Percentiles rank a stretch among this genome's conserved stretches.
Conservation (phyloP, 2,329 filamentous ascomycete species). For the Talaromyces funiculosus region DNA sequence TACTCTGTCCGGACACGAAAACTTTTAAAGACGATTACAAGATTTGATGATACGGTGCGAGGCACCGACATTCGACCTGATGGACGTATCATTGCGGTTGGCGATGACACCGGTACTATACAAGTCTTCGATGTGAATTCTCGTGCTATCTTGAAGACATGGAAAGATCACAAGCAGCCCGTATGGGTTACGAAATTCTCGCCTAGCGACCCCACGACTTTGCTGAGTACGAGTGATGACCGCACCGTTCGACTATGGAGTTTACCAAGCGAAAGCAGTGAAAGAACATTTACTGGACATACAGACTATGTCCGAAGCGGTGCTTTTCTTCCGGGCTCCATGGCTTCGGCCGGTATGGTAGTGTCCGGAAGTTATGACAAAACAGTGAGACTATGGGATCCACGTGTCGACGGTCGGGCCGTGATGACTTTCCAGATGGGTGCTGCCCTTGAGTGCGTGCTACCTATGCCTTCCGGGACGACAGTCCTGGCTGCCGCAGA, state of each 20-base stretch:
- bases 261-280: constrained; percentile 70
- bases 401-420: constrained; percentile 60
- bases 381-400: constrained; percentile 91
- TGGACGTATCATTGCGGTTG: constrained; percentile 81
- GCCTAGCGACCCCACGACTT: constrained; percentile 74
- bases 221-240: constrained; percentile 90
- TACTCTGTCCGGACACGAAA: constrained; percentile 90
- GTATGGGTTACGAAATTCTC: constrained; percentile 90
- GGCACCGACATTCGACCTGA: constrained; percentile 84
- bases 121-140: constrained; percentile 93
- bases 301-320: constrained; percentile 87
- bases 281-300: constrained; percentile 76
- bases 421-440: constrained; percentile 94
- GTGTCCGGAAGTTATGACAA: constrained; percentile 92
- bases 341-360: constrained; percentile 62
- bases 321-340: constrained; percentile 67
- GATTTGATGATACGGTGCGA: constrained; percentile 87
- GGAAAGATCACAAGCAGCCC: constrained; percentile 89
- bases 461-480: constrained; percentile 80
- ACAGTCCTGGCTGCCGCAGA: constrained; percentile 79
- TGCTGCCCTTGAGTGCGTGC: constrained; percentile 81
- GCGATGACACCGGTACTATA: constrained; percentile 84
- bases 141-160: constrained; percentile 88
- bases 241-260: constrained; percentile 92
- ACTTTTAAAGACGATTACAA: constrained; percentile 85